Evolutionary conservation across 495 filamentous ascomycete genomes (phyloP).

Genomic region (Jackrogersella multiformis): DNA sequence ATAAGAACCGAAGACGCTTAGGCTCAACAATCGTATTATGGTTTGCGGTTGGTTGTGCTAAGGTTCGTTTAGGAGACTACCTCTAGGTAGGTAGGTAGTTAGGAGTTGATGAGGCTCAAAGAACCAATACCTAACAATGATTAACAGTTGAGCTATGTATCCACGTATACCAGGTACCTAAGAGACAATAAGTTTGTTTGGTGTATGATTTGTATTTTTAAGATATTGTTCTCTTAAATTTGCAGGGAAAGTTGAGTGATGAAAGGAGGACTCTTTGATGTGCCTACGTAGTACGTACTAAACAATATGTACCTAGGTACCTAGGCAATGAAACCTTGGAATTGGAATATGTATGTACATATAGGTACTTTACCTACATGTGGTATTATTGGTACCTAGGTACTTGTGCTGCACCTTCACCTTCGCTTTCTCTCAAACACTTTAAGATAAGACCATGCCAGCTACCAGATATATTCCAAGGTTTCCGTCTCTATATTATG

Average conservation of each 20-base stretch:
- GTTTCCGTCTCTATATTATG: background rate
- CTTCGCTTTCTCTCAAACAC: too few species aligned
- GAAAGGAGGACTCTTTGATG: background rate
- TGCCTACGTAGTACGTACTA: background rate
- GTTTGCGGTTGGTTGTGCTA: slow-evolving; percentile 6
- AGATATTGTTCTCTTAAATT: slow-evolving; percentile 1
- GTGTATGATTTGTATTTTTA: background rate
- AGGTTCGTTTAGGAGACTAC: background rate
- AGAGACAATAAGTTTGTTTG: background rate
- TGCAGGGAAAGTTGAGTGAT: background rate
- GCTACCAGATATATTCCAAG: background rate
- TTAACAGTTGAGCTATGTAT: background rate
- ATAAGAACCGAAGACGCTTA: background rate
- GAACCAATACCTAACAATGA: background rate
- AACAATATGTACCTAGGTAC: too few species aligned
- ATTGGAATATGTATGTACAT: background rate
- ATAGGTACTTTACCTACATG: too few species aligned
- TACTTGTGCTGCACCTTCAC: background rate
- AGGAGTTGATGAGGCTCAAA: slow-evolving; percentile 21
- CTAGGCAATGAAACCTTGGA: background rate
- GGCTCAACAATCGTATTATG: slow-evolving; percentile 15
- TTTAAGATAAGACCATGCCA: too few species aligned
- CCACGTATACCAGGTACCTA: background rate
- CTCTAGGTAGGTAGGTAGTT: too few species aligned
- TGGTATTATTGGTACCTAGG: too few species aligned